Conservation (phyloP, 1,139 yeast species). For the Blastobotrys petasosporus region DNA sequence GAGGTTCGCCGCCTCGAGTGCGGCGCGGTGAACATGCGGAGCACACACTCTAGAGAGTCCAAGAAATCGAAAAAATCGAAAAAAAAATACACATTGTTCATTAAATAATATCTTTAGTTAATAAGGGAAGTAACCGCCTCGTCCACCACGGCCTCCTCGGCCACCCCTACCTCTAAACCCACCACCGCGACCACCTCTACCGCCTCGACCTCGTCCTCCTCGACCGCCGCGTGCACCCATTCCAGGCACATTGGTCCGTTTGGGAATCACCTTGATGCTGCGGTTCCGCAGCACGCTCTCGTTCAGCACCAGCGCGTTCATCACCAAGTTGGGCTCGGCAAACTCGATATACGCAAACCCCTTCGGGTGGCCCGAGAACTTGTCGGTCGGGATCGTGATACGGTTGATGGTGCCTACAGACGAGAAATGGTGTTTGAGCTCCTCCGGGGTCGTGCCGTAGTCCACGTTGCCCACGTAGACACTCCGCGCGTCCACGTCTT, state of each 20-base stretch:
- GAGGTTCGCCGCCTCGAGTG: no score
- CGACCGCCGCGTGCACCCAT: constrained; percentile 44
- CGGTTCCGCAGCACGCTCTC: constrained; percentile 65
- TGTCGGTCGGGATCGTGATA: constrained; percentile 72
- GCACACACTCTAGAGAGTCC: no score
- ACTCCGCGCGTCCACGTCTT: constrained; percentile 68
- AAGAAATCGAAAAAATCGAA: no score
- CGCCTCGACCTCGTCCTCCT: constrained; percentile 42
- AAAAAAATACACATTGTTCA: background rate
- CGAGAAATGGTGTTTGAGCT: constrained; percentile 71
- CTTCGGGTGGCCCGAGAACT: constrained; percentile 70
- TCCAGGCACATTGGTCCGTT: constrained; percentile 79
- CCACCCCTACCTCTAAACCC: constrained; percentile 10
- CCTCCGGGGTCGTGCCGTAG: constrained; percentile 71
- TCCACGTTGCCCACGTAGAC: constrained; percentile 87
- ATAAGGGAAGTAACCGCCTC: constrained; percentile 8
- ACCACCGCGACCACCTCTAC: constrained; percentile 31
- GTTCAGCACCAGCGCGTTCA: constrained; percentile 60
- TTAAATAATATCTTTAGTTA: background rate
- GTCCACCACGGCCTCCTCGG: constrained; percentile 9
- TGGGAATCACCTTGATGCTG: constrained; percentile 62
- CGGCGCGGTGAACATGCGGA: no score
- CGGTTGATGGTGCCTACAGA: constrained; percentile 73
- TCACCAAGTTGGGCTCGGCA: constrained; percentile 55
- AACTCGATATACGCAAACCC: constrained; percentile 86